These are phyloP conservation scores for Umbelopsis isabellina DNA, from an alignment of 192 early-diverging fungal species.

Conservation along the genomic window DNA sequence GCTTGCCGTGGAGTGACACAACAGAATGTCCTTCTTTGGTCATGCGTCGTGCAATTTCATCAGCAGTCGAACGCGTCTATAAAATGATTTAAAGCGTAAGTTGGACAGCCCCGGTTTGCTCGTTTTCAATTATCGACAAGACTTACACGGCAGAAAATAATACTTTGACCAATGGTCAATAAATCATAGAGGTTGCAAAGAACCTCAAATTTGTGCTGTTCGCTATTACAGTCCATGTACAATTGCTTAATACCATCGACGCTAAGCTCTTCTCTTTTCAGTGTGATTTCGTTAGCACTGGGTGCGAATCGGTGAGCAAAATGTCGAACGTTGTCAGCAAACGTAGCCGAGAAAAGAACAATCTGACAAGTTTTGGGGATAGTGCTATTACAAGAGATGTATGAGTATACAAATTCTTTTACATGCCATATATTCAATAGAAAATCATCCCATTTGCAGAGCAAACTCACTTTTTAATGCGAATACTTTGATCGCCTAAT, in stretches of 20 bases:
- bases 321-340: constrained; percentile 72
- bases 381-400: constrained; percentile 41
- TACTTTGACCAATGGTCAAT: constrained; percentile 93
- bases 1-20: constrained; percentile 81
- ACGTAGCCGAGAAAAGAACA: constrained; percentile 96
- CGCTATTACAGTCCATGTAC: constrained; percentile 89
- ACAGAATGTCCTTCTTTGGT: constrained; percentile 83
- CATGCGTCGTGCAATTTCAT: constrained; percentile 75
- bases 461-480: constrained; percentile 74
- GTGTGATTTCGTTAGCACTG: constrained; percentile 81
- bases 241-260: constrained; percentile 96
- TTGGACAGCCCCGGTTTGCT: neutral
- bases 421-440: neutral
- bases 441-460: neutral
- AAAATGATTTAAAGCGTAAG: neutral
- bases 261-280: constrained; percentile 87
- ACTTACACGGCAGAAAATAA: constrained; percentile 88
- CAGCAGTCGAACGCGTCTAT: constrained; percentile 81
- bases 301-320: constrained; percentile 87
- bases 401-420: neutral
- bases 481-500: constrained; percentile 85
- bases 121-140: neutral
- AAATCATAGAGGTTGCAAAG: constrained; percentile 75
- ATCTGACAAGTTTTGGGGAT: constrained; percentile 80
- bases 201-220: constrained; percentile 80